Percentiles rank a stretch among this genome's conserved stretches.
Conservation (phyloP, 2,329 filamentous ascomycete genomes). For the Fonsecaea pedrosoi region DNA sequence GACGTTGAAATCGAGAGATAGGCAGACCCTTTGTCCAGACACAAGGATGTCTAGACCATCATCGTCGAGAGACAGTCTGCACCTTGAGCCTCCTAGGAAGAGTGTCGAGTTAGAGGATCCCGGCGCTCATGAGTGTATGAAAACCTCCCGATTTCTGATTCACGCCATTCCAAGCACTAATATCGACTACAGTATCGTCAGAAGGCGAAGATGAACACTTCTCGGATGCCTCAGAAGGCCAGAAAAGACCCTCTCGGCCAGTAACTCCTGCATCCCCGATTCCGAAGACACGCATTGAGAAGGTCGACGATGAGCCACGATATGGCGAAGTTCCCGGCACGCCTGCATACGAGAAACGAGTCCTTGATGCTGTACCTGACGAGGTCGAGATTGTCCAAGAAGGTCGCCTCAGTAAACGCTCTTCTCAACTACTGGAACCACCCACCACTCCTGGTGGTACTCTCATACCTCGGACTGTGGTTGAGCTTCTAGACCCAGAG, state of each 20-base stretch:
- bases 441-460: slow-evolving; percentile 59
- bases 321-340: slow-evolving; percentile 70
- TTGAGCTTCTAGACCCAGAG: slow-evolving; percentile 66
- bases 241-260: slow-evolving; percentile 43
- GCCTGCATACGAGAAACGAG: slow-evolving; percentile 63
- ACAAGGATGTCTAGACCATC: slow-evolving; percentile 33
- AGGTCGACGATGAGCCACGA: slow-evolving; percentile 64
- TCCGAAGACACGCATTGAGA: slow-evolving; percentile 68
- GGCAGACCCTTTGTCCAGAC: slow-evolving; percentile 17
- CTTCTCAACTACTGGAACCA: slow-evolving; percentile 50
- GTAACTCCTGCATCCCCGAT: slow-evolving; percentile 58
- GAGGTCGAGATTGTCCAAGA: slow-evolving; percentile 66
- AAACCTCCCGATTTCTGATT: not conserved
- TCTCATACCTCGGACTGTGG: slow-evolving; percentile 64
- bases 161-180: slow-evolving; percentile 22
- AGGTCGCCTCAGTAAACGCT: slow-evolving; percentile 49
- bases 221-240: slow-evolving; percentile 69
- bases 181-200: slow-evolving; percentile 48
- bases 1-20: not conserved
- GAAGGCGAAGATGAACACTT: slow-evolving; percentile 69
- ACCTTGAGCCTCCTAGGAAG: slow-evolving; percentile 61
- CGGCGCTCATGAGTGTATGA: slow-evolving; percentile 58
- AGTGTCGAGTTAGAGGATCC: slow-evolving; percentile 63
- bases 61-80: slow-evolving; percentile 42
- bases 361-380: slow-evolving; percentile 67